Evolutionary conservation across 2,329 filamentous ascomycete species (phyloP).

Genomic region (Alternaria triticina): DNA sequence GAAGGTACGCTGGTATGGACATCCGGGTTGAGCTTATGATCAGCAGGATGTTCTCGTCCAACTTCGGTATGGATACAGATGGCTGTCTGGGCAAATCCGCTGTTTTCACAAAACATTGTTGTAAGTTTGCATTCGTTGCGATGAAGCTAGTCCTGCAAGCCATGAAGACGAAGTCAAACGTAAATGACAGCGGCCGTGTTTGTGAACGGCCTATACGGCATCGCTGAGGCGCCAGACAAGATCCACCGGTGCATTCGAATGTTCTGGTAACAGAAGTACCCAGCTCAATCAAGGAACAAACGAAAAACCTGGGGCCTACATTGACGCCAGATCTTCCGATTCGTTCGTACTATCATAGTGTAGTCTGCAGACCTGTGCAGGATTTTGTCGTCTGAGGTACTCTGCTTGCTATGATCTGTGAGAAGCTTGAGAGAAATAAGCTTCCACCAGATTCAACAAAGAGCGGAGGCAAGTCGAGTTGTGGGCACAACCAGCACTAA

Average conservation of each 20-base stretch:
- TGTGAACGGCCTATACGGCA: not conserved
- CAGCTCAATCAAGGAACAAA: not conserved
- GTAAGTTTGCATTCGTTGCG: not conserved
- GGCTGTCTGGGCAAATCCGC: not conserved
- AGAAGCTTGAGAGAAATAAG: conserved; percentile 23
- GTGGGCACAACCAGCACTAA: not conserved
- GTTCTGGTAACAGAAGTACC: not conserved
- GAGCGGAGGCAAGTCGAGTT: not conserved
- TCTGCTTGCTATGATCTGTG: not conserved
- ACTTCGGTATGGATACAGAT: not conserved
- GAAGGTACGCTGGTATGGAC: not conserved
- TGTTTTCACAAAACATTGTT: not conserved
- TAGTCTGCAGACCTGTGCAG: not conserved
- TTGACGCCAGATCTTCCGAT: not conserved
- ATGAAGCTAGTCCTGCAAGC: not conserved
- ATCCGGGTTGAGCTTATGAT: not conserved
- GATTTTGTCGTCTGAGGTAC: not conserved
- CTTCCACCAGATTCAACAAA: conserved; percentile 7
- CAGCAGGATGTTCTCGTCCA: not conserved
- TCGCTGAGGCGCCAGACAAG: not conserved
- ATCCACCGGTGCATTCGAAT: not conserved
- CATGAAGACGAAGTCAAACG: not conserved
- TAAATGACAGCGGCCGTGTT: not conserved
- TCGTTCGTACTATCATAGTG: not conserved
- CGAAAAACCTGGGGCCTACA: not conserved